A percentile compares a stretch with the other conserved stretches of the same genome.
Evolutionary conservation across 129 eudicot species (phyloP).

Genomic region (Flaveria sonorensis): DNA sequence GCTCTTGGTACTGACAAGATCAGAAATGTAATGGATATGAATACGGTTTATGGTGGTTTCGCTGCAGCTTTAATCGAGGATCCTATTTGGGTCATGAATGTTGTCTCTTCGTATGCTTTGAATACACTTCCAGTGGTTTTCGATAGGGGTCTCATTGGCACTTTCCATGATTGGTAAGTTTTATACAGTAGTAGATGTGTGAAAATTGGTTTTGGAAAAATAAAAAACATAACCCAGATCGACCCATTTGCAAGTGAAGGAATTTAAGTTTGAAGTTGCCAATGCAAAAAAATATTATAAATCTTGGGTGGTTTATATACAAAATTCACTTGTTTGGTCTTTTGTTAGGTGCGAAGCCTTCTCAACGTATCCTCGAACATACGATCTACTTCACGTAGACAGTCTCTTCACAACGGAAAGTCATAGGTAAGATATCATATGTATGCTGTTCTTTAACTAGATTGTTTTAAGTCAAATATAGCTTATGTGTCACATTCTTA

Average conservation of each 20-base stretch:
- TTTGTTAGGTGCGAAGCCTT: slow-evolving; percentile 92
- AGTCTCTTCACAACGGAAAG: slow-evolving; percentile 95
- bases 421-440: slow-evolving; percentile 60
- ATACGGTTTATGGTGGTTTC: slow-evolving; percentile 84
- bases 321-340: slow-evolving; percentile 8
- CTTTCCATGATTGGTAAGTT: slow-evolving; percentile 89
- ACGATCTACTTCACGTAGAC: slow-evolving; percentile 88
- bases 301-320: background rate
- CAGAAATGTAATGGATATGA: slow-evolving; percentile 95
- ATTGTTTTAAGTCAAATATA: background rate
- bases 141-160: slow-evolving; percentile 89
- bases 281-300: too few species aligned
- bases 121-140: slow-evolving; percentile 84
- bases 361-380: slow-evolving; percentile 94
- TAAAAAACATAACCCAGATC: too few species aligned
- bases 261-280: too few species aligned
- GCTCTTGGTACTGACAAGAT: slow-evolving; percentile 79
- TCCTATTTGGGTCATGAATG: slow-evolving; percentile 97
- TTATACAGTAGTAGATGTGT: too few species aligned
- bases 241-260: too few species aligned
- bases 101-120: slow-evolving; percentile 78
- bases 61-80: slow-evolving; percentile 71
- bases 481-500: too few species aligned
- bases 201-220: too few species aligned
- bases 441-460: slow-evolving; percentile 5